A percentile compares a stretch with the other conserved stretches of the same genome.
Evolutionary conservation across 1,139 yeast genomes (phyloP).

Genomic region (Yamadazyma oceani): DNA sequence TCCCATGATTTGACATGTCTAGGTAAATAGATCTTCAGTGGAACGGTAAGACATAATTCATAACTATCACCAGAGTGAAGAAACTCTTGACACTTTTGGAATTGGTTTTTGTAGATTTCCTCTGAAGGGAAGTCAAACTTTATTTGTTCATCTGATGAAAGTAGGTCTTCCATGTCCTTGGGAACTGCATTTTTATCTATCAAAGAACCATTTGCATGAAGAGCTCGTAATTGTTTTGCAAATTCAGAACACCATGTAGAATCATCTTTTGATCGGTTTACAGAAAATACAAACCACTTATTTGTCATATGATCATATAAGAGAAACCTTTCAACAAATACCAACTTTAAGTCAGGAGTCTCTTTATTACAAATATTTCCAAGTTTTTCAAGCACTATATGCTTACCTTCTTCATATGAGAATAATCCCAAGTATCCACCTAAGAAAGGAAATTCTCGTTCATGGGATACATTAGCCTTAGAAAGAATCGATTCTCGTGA

Average conservation of each 20-base stretch:
- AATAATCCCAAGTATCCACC: conserved; percentile 89
- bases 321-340: conserved; percentile 67
- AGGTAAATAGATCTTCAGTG: conserved; percentile 60
- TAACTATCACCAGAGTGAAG: conserved; percentile 87
- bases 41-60: conserved; percentile 87
- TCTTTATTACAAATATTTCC: conserved; percentile 25
- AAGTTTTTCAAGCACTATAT: conserved; percentile 34
- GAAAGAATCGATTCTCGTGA: conserved; percentile 21
- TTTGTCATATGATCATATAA: conserved; percentile 50
- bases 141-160: conserved; percentile 24
- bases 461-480: conserved; percentile 13
- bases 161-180: conserved; percentile 26
- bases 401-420: conserved; percentile 82
- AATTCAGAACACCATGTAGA: conserved; percentile 34
- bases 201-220: background rate
- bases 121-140: conserved; percentile 54
- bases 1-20: conserved; percentile 63
- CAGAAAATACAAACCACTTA: conserved; percentile 56
- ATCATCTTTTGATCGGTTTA: conserved; percentile 32
- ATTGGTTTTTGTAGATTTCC: conserved; percentile 53
- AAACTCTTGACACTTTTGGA: conserved; percentile 64
- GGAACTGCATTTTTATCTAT: conserved; percentile 25
- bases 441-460: conserved; percentile 61
- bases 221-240: conserved; percentile 12
- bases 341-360: conserved; percentile 75